These are phyloP conservation scores for Cryoendolithus antarcticus DNA, from an alignment of 2,329 filamentous ascomycete species.

Conservation along the genomic window DNA sequence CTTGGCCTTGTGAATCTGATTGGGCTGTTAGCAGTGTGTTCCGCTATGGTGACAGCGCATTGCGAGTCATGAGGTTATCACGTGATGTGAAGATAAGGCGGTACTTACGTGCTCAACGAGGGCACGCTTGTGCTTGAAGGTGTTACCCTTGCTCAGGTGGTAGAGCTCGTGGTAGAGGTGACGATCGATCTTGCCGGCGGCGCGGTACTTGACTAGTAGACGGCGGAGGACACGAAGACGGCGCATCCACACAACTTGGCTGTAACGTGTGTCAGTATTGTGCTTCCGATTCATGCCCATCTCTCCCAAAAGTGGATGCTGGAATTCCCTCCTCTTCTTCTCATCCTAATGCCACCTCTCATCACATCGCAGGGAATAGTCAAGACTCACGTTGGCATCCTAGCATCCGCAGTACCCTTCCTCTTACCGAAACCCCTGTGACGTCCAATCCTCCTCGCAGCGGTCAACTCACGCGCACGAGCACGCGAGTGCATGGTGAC, in stretches of 20 bases:
- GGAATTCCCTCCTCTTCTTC: neutral
- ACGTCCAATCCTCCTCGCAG: conserved; percentile 85
- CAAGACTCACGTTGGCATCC: conserved; percentile 83
- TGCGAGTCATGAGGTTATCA: conserved; percentile 22
- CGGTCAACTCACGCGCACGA: conserved; percentile 88
- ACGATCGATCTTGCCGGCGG: conserved; percentile 99
- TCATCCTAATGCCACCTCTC: conserved; percentile 1
- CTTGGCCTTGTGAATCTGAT: conserved; percentile 98
- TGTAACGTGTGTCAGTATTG: conserved; percentile 27
- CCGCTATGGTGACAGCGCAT: conserved; percentile 1
- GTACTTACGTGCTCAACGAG: conserved; percentile 97
- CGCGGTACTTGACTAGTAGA: conserved; percentile 98
- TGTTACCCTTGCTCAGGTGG: conserved; percentile 99
- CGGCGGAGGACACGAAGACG: conserved; percentile 98
- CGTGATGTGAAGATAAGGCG: conserved; percentile 11
- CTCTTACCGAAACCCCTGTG: conserved; percentile 99
- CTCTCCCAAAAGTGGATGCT: conserved; percentile 1
- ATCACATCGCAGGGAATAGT: neutral
- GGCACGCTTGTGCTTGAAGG: conserved; percentile 99
- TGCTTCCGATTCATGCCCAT: neutral
- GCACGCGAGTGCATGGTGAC: conserved; percentile 99
- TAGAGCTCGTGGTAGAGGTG: conserved; percentile 99
- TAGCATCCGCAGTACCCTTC: conserved; percentile 99
- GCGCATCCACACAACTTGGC: conserved; percentile 99
- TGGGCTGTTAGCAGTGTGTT: conserved; percentile 8